phyloP scores from a whole-genome alignment of 805 yeast genomes.

The Pichia exigua region DNA sequence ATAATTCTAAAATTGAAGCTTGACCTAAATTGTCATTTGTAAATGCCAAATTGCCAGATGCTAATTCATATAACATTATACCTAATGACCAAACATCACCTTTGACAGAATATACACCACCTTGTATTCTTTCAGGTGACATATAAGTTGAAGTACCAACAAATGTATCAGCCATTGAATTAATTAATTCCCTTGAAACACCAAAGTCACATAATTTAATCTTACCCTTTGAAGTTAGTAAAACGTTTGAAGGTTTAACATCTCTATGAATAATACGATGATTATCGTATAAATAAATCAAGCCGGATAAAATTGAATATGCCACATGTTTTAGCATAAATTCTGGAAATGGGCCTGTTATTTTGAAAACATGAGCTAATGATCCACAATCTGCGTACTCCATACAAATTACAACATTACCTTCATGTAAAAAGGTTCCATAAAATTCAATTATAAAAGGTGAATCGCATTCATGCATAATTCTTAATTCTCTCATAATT shows the following conservation, averaged over 20 bases:
- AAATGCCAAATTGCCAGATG: slow-evolving; percentile 79
- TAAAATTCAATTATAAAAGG: slow-evolving; percentile 83
- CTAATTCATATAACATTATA: slow-evolving; percentile 78
- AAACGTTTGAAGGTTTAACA: slow-evolving; percentile 90
- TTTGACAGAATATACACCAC: slow-evolving; percentile 86
- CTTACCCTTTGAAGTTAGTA: slow-evolving; percentile 78
- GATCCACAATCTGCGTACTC: slow-evolving; percentile 96
- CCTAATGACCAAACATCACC: slow-evolving; percentile 98
- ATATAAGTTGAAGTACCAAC: slow-evolving; percentile 97
- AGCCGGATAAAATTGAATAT: slow-evolving; percentile 69
- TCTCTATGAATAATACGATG: slow-evolving; percentile 93
- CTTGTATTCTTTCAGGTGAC: slow-evolving; percentile 97
- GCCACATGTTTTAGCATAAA: slow-evolving; percentile 66
- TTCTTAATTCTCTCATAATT: slow-evolving; percentile 79
- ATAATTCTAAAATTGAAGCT: slow-evolving; percentile 72
- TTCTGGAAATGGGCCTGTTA: slow-evolving; percentile 59
- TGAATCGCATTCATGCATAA: slow-evolving; percentile 81
- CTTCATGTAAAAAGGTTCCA: slow-evolving; percentile 75
- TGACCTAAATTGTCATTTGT: slow-evolving; percentile 37
- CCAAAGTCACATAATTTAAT: slow-evolving; percentile 96
- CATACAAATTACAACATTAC: slow-evolving; percentile 84
- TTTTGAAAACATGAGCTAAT: slow-evolving; percentile 64
- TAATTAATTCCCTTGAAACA: slow-evolving; percentile 83
- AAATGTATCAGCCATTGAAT: slow-evolving; percentile 94
- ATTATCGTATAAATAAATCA: slow-evolving; percentile 69